Conservation (phyloP, 257 asterid species). For the Lycium barbarum region DNA sequence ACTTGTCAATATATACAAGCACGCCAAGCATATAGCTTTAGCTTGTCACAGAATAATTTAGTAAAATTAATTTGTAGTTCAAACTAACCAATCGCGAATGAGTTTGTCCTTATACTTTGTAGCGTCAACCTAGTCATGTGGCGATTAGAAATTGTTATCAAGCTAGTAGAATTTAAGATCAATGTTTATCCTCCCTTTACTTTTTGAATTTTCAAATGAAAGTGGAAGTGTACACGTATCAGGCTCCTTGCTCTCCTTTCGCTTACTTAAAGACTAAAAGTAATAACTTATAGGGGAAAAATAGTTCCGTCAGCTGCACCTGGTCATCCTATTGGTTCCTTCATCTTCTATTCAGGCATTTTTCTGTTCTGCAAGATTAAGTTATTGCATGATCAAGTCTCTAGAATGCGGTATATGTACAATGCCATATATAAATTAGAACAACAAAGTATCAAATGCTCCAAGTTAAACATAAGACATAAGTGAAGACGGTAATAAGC, state of each 20-base stretch:
- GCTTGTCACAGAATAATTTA: no score
- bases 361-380: no score
- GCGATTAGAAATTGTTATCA: background rate
- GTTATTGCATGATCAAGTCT: no score
- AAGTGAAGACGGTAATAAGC: no score
- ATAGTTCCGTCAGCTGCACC: background rate
- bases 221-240: background rate
- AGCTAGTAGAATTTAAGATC: background rate
- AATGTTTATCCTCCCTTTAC: background rate
- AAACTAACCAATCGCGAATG: no score
- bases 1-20: no score
- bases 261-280: background rate
- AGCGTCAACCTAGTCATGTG: background rate
- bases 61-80: no score
- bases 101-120: background rate
- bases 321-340: background rate
- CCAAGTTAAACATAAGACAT: no score
- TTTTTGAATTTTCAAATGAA: background rate
- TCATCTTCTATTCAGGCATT: background rate
- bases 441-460: no score
- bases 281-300: background rate
- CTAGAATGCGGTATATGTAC: no score
- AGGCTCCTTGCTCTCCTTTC: background rate
- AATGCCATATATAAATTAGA: no score
- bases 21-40: no score